phyloP scores from a whole-genome alignment of 1,284 basidiomycete genomes.

The Ustilago loliicola region DNA sequence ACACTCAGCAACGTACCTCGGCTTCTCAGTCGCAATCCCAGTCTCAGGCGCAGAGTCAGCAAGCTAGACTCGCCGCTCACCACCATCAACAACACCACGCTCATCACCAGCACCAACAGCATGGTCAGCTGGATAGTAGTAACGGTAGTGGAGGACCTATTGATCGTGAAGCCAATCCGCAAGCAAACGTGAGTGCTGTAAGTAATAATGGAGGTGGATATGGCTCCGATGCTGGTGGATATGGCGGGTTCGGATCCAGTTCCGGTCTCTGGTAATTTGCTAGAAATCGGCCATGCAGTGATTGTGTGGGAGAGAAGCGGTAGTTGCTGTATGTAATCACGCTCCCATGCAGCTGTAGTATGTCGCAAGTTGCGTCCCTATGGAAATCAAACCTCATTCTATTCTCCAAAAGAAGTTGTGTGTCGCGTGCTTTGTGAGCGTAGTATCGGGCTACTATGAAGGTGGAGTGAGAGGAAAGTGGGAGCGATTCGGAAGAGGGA shows the following conservation, averaged over 20 bases:
- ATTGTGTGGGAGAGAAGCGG: neutral
- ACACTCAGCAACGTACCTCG: slow-evolving; percentile 9
- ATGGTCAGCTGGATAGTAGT: neutral
- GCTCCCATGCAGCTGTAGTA: neutral
- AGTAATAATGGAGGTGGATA: slow-evolving; percentile 13
- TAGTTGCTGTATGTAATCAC: neutral
- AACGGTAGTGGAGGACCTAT: slow-evolving; percentile 37
- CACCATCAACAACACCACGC: slow-evolving; percentile 29
- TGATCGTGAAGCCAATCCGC: slow-evolving; percentile 22
- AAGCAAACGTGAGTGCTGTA: neutral
- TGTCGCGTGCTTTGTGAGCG: too few relatives aligned
- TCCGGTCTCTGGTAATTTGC: slow-evolving; percentile 25
- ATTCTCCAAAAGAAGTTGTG: neutral
- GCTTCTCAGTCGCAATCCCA: slow-evolving; percentile 35
- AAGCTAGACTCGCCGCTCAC: slow-evolving; percentile 12
- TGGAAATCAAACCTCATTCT: neutral
- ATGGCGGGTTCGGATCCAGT: slow-evolving; percentile 28
- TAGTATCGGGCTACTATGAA: too few relatives aligned
- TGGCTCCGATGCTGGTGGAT: slow-evolving; percentile 13
- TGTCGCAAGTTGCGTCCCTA: neutral
- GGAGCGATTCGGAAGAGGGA: too few relatives aligned
- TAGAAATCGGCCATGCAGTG: neutral
- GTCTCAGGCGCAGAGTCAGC: slow-evolving; percentile 26
- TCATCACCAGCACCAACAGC: slow-evolving; percentile 29
- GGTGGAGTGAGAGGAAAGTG: too few relatives aligned